Evolutionary conservation across 2,329 filamentous ascomycete species (phyloP).

Genomic region (Pestalotiopsis sp.): DNA sequence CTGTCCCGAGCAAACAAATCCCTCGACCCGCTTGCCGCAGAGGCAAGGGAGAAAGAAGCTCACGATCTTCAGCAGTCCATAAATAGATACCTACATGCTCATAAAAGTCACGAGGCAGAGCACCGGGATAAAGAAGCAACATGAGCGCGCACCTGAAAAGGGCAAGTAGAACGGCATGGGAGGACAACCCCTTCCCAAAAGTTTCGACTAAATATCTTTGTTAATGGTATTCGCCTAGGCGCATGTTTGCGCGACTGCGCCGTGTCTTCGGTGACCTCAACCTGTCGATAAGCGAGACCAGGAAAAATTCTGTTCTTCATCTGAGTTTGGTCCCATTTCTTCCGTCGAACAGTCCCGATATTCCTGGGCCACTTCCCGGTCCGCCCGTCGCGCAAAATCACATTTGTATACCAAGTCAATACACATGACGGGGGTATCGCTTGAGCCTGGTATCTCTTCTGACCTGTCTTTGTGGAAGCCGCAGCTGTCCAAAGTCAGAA

Average conservation of each 20-base stretch:
- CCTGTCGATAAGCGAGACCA: neutral
- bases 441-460: neutral
- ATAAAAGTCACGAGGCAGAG: neutral
- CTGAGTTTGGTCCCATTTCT: neutral
- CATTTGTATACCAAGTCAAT: neutral
- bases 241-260: neutral
- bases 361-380: neutral
- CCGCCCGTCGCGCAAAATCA: neutral
- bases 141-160: neutral
- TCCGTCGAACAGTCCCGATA: neutral
- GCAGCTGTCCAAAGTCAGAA: neutral
- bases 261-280: neutral
- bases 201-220: conserved; percentile 1
- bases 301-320: neutral
- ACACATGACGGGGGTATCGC: neutral
- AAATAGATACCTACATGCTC: neutral
- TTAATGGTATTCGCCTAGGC: neutral
- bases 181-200: neutral
- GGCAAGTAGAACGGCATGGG: neutral
- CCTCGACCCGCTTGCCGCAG: neutral
- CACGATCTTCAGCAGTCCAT: conserved; percentile 2
- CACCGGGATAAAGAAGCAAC: neutral
- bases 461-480: neutral
- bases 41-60: neutral
- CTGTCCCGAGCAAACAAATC: neutral